Evolutionary conservation across 2,329 filamentous ascomycete genomes (phyloP), one percentile per base, ranked within the genome.

Genomic region (Tolypocladium cylindrosporum): DNA sequence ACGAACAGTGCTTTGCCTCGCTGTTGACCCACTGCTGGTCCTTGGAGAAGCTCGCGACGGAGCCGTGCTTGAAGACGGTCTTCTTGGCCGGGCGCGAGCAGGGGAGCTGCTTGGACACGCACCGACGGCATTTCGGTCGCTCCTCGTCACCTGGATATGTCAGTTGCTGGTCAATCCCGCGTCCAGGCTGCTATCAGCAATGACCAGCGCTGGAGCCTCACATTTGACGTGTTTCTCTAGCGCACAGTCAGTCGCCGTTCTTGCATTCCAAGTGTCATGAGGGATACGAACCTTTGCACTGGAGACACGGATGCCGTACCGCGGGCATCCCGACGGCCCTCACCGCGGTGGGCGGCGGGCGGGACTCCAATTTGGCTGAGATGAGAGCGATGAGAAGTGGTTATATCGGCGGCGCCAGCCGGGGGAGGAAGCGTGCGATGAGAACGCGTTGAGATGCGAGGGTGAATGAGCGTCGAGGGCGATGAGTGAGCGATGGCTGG

Each of bases 21-120:
- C 68, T 72, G 9, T 68, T 70, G 9, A 74, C 71, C 72, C 71
- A 74, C 57, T 69, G 66, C 61, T 74, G 72, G 55, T 71, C 65
- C 5, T 65, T 67, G 54, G 70, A 66, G 48, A 75, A 71, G 9
- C 64, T 66, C 40, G 67, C 68, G 1, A 65, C 63, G 0, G 71
- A 68, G 13, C 70, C 67, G 50, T 74, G 71, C 6, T 69, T 68
- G 61, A 75, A 75, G 7, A 75, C 68, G 0, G 71, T 72, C 61
- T 65, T 68, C 48, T 68, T 71, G 0, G 63, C 63, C 1, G 73
- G 73, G 0, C 71, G 67, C 1, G 66, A 64, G 56, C 73, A 75
- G 0, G 67, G 61, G 9, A 75, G 61, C 19, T 67, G 63, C 50
- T 72, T 74, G 10, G 60, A 55, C 42, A 67, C 61, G 50, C 73